Base-by-base conservation (phyloP, 2,329 filamentous ascomycete genomes). In the Trichoderma atroviride region DNA sequence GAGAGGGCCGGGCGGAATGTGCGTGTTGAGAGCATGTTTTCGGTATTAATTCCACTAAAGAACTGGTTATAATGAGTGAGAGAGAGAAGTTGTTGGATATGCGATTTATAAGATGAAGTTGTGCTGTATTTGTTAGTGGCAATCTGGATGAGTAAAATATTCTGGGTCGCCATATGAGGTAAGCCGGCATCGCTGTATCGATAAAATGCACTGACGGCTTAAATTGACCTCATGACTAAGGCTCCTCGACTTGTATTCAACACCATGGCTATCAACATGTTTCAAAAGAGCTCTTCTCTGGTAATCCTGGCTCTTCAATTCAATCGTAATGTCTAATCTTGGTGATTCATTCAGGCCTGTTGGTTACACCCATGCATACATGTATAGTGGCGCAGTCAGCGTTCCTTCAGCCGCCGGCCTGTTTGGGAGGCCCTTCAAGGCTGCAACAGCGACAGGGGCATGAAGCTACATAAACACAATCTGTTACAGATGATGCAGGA, bases 1-100 rank as follows among this genome's bases (percentile, higher is more conserved):
- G 72, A 74, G 1, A 61, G 68, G n/a, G 73, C 62, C 9, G 75
- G 71, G 7, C 69, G 56, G 35, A 68, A 68, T 50, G 52, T 56
- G 31, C 69, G 69, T 37, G 57, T 22, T 13, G 56, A 53, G 2
- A 57, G 7, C 63, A 68, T 69, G n/a, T 11, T 57, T 43, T 55
- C 2, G 4, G 22, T n/a, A n/a, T 43, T n/a, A 14, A 35, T 22
- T 6, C 5, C 19, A n/a, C 55, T 35, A 16, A 19, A 57, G 27
- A 35, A 7, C 10, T 22, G 29, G 33, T n/a, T 57, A 19, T 55
- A 56, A 24, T 40, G 16, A 29, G 0, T 37, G 19, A 24, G 6
- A 40, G n/a, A n/a, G n/a, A 27, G 27, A 40, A 27, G 14, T 27
- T 16, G 63, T 2, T n/a, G n/a, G 24, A 10, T 27, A 19, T 22